Conservation (phyloP, 139 green algal genomes). For the Chlorella sorokiniana region DNA sequence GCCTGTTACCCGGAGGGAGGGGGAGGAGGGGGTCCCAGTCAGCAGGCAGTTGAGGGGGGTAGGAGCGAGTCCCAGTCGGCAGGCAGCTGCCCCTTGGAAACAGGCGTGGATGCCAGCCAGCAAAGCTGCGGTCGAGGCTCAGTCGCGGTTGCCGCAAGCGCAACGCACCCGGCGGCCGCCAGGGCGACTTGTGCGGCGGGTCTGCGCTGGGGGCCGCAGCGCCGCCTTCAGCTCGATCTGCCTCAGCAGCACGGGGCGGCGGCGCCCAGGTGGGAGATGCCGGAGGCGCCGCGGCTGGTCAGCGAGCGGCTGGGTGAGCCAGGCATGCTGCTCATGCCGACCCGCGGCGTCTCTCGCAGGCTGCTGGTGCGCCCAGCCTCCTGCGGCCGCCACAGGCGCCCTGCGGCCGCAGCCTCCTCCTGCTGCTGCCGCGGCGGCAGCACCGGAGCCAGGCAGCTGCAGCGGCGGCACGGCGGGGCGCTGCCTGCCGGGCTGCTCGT, state of each 20-base stretch:
- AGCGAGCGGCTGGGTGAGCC: conserved; percentile 4
- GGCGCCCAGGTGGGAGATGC: neutral
- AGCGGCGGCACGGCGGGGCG: neutral
- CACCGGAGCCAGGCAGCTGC: neutral
- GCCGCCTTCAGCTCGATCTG: conserved; percentile 46
- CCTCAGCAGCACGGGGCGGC: conserved; percentile 23
- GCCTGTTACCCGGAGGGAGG: conserved; percentile 3
- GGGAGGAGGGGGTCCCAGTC: too few species aligned
- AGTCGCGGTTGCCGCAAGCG: neutral
- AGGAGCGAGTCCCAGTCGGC: too few species aligned
- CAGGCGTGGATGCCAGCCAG: neutral
- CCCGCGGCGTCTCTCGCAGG: conserved; percentile 5
- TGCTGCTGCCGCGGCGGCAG: neutral
- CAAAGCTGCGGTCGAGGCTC: neutral
- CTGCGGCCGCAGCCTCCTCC: neutral
- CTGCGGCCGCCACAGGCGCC: conserved; percentile 24
- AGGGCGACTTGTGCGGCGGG: conserved; percentile 30
- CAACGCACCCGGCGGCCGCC: conserved; percentile 37
- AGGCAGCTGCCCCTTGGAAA: neutral
- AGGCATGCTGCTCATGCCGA: neutral
- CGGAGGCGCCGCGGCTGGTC: neutral
- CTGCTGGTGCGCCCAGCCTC: conserved; percentile 1
- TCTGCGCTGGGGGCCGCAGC: conserved; percentile 12
- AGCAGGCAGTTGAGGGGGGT: too few species aligned
- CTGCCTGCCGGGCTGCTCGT: neutral